These are phyloP conservation scores for Tilletia indica DNA, from an alignment of 1,284 basidiomycete species.

Conservation along the genomic window DNA sequence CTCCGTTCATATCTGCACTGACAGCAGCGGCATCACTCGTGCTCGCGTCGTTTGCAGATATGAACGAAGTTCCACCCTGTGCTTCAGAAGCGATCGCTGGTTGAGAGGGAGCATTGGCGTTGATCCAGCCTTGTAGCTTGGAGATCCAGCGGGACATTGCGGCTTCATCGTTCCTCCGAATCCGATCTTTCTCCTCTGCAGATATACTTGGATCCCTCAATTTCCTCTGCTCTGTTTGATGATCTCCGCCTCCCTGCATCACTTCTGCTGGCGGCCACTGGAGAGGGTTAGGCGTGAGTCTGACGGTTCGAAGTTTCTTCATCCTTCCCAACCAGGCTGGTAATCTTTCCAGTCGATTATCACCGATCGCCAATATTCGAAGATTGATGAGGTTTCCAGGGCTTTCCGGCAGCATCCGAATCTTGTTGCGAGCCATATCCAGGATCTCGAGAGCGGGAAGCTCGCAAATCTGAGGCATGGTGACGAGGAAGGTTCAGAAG, in stretches of 20 bases:
- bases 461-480: conserved; percentile 22
- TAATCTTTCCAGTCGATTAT: conserved; percentile 77
- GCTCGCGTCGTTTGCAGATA: too few species aligned
- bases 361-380: conserved; percentile 79
- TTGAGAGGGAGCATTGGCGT: conserved; percentile 1
- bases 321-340: conserved; percentile 78
- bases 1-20: too few species aligned
- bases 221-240: conserved; percentile 32
- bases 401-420: conserved; percentile 73
- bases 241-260: background rate
- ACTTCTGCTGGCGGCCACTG: conserved; percentile 71
- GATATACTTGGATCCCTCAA: conserved; percentile 36
- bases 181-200: conserved; percentile 35
- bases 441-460: conserved; percentile 88
- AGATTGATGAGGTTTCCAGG: conserved; percentile 79
- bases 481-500: background rate
- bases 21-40: background rate
- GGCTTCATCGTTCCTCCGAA: conserved; percentile 53
- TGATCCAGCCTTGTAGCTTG: conserved; percentile 42
- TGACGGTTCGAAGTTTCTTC: conserved; percentile 72
- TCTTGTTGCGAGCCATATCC: conserved; percentile 89
- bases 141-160: conserved; percentile 58
- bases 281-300: conserved; percentile 77
- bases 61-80: too few species aligned
- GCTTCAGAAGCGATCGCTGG: too few species aligned